Evolutionary conservation across 768 basidiomycete genomes (phyloP), one percentile per base, ranked within the genome.

Genomic region (Galerina sulciceps): DNA sequence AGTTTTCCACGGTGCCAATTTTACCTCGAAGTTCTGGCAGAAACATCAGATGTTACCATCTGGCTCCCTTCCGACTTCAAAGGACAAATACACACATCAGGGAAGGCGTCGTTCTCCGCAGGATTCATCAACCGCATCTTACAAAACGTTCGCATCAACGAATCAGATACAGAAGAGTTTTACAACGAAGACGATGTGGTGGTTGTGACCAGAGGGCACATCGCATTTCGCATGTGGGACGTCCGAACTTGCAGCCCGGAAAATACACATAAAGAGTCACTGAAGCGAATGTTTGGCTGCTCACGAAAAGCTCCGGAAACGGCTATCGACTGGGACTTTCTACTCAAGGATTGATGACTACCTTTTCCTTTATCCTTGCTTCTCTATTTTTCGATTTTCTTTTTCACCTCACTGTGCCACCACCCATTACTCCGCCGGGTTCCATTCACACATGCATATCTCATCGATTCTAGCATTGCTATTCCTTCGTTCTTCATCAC

Each of bases 141-240:
- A 68, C 73, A 68, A 41, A 84, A 86, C 57, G 80, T 79, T 42
- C 76, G 76, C 38, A 61, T 86, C 26, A 85, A 85, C 65, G 78
- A 77, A 43, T 64, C 70, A 14, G 66, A 70, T 17, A 65, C 72
- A 37, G 70, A 74, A 37, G 73, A 72, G 8, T 55, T 57, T 10
- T 67, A 69, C 62, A 74, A 77, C 48, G 81, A 82, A 55, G 90
- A 92, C 67, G 83, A 86, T 66, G 84, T 91, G 47, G 73, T 86
- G 47, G 81, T 91, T 6, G 71, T 75, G 43, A 89, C 89, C n/a
- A 65, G 67, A 15, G 90, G 90, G 15, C 73, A 70, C 42, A 80
- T 92, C 55, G 82, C 80, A 3, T 88, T 92, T 71, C 84, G 85
- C 31, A 91, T 91, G 89, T 92, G 90, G 90, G 88, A 92, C 70